phyloP scores from a whole-genome alignment of 2,329 filamentous ascomycete genomes.

The Drechmeria coniospora region DNA sequence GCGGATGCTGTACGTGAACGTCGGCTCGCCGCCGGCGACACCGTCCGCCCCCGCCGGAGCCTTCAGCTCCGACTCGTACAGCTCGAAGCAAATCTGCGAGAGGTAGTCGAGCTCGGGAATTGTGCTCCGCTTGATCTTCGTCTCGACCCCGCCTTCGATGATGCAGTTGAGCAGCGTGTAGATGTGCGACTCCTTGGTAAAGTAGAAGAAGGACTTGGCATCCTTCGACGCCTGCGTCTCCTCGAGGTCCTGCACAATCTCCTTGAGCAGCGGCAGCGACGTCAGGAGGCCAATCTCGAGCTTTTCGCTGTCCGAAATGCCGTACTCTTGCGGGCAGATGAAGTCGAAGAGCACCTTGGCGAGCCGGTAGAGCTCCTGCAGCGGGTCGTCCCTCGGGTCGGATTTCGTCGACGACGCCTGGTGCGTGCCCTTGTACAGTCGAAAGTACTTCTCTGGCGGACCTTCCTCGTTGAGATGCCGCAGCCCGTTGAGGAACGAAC shows the following conservation, averaged over 20 bases:
- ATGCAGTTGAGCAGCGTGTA: constrained; percentile 98
- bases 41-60: constrained; percentile 25
- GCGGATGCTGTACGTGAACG: constrained; percentile 87
- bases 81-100: constrained; percentile 92
- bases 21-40: constrained; percentile 38
- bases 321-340: constrained; percentile 95
- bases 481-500: constrained; percentile 42
- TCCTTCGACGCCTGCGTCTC: constrained; percentile 91
- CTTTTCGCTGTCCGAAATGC: constrained; percentile 89
- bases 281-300: constrained; percentile 95
- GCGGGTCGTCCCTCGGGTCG: constrained; percentile 71
- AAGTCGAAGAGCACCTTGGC: constrained; percentile 96
- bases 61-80: constrained; percentile 86
- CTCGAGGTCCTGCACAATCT: constrained; percentile 93
- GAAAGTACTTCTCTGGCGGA: constrained; percentile 65
- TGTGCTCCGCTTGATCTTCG: constrained; percentile 86
- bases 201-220: constrained; percentile 95
- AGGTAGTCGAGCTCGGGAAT: constrained; percentile 97
- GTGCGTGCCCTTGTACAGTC: constrained; percentile 65
- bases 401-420: constrained; percentile 58
- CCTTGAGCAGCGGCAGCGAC: constrained; percentile 81
- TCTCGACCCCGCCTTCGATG: constrained; percentile 88
- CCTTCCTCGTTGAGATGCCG: constrained; percentile 37
- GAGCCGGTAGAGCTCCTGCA: constrained; percentile 83
- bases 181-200: constrained; percentile 97